phyloP scores from a whole-genome alignment of 2,329 filamentous ascomycete genomes.

The Hawksworthiomyces lignivorus region DNA sequence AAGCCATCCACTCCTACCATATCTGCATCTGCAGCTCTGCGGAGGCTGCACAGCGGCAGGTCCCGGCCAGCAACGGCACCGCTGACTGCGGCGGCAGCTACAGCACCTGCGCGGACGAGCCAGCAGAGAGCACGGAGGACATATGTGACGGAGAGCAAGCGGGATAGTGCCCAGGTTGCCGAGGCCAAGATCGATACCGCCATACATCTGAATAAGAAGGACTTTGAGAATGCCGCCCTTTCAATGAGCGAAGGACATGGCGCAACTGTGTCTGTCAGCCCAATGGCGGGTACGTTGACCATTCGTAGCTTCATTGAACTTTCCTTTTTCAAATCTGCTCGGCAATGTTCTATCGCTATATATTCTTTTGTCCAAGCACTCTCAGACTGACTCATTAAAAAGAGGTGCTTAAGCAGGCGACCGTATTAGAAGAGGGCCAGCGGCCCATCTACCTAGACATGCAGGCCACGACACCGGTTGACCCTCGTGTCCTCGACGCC shows the following conservation, averaged over 20 bases:
- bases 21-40: slow-evolving; percentile 28
- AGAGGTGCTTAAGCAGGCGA: slow-evolving; percentile 85
- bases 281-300: slow-evolving; percentile 54
- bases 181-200: slow-evolving; percentile 70
- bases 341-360: too few relatives aligned
- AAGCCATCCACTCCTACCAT: slow-evolving; percentile 24
- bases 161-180: slow-evolving; percentile 72
- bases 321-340: too few relatives aligned
- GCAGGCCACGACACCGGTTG: slow-evolving; percentile 93
- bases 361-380: slow-evolving; percentile 6
- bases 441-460: slow-evolving; percentile 97
- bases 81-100: not conserved
- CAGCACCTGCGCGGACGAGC: not conserved
- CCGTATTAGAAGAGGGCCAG: slow-evolving; percentile 85
- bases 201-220: slow-evolving; percentile 79
- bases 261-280: slow-evolving; percentile 66
- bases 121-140: slow-evolving; percentile 33
- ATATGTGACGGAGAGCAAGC: slow-evolving; percentile 81
- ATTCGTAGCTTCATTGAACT: not conserved
- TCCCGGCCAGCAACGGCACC: slow-evolving; percentile 25
- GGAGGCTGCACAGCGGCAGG: slow-evolving; percentile 23
- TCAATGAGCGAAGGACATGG: slow-evolving; percentile 41
- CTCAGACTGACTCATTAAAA: too few relatives aligned
- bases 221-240: slow-evolving; percentile 61
- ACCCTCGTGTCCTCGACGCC: slow-evolving; percentile 87